These are phyloP conservation scores for Lagenidium giganteum DNA, from an alignment of 352 stramenopile genomes.

Conservation along the genomic window DNA sequence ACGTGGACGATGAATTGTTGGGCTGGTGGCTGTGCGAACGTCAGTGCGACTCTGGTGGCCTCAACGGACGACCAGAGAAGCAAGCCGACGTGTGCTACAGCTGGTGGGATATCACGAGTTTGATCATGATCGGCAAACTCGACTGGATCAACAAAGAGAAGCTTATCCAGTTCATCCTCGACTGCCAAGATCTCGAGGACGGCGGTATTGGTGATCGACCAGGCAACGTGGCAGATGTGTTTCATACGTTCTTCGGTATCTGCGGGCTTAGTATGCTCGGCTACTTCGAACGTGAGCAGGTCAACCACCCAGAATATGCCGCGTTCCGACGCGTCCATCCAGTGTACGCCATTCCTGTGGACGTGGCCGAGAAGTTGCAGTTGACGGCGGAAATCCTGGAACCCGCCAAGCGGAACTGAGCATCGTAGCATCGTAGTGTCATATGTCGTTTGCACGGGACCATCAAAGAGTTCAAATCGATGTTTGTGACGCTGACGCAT, in stretches of 20 bases:
- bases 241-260: conserved; percentile 99
- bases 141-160: conserved; percentile 95
- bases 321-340: conserved; percentile 90
- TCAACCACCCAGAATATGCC: conserved; percentile 42
- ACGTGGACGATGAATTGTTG: conserved; percentile 87
- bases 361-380: conserved; percentile 85
- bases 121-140: conserved; percentile 94
- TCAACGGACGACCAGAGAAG: conserved; percentile 98
- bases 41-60: conserved; percentile 93
- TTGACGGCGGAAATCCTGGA: conserved; percentile 73
- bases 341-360: conserved; percentile 93
- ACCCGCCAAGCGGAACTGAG: conserved; percentile 4
- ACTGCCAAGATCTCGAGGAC: conserved; percentile 96
- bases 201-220: conserved; percentile 98
- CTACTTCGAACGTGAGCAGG: conserved; percentile 82
- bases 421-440: neutral
- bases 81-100: conserved; percentile 99
- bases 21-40: conserved; percentile 97
- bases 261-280: conserved; percentile 92
- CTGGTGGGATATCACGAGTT: conserved; percentile 98
- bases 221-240: conserved; percentile 96
- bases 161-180: conserved; percentile 91
- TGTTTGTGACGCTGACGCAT: neutral
- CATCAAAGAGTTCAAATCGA: conserved; percentile 1
- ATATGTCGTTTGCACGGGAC: neutral